Evolutionary conservation across 352 stramenopile species (phyloP).

Genomic region (Phytophthora citricola): DNA sequence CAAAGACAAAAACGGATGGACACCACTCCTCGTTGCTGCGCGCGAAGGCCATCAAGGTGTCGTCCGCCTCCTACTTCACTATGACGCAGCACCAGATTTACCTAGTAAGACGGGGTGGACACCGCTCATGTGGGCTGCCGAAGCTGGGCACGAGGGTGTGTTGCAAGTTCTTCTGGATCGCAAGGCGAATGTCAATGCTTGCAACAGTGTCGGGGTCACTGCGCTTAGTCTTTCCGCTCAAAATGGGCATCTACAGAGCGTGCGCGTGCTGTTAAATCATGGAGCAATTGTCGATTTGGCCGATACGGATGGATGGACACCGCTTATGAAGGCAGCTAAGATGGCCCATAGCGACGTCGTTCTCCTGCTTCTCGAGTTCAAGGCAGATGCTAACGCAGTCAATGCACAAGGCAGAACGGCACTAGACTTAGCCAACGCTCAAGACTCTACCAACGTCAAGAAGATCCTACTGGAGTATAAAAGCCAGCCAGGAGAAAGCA

Average conservation of each 20-base stretch:
- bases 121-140: constrained; percentile 12
- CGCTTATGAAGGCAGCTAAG: background rate
- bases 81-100: constrained; percentile 6
- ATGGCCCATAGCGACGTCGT: background rate
- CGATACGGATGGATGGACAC: background rate
- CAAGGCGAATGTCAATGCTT: constrained; percentile 2
- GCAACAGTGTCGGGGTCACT: background rate
- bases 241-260: background rate
- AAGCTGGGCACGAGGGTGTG: background rate
- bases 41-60: constrained; percentile 1
- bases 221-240: background rate
- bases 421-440: background rate
- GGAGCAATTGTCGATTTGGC: background rate
- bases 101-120: constrained; percentile 12
- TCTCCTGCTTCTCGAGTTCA: background rate
- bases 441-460: background rate
- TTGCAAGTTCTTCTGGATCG: background rate
- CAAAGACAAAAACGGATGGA: constrained; percentile 11
- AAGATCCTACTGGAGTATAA: background rate
- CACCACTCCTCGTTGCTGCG: constrained; percentile 4
- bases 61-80: constrained; percentile 7
- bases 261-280: background rate
- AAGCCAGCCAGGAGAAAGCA: background rate
- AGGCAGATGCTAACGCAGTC: background rate
- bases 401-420: constrained; percentile 2